These are phyloP conservation scores for Colletotrichum coccodes DNA, from an alignment of 2,329 filamentous ascomycete species.

Conservation along the genomic window DNA sequence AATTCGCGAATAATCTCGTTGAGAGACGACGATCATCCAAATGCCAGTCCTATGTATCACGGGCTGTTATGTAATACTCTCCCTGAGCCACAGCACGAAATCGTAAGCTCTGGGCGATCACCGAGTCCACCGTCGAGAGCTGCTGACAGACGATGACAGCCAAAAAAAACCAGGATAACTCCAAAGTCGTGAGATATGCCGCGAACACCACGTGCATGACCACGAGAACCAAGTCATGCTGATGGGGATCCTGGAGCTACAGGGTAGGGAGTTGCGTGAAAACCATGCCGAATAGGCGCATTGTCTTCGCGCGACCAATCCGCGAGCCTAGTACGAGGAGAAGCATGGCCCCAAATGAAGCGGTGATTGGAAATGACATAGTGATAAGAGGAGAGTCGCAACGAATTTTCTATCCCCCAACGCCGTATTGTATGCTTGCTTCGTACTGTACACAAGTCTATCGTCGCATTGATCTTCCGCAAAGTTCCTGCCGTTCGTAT, in stretches of 20 bases:
- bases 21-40: no score
- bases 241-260: not conserved
- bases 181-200: no score
- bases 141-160: no score
- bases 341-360: not conserved
- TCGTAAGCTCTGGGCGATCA: not conserved
- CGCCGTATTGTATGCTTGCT: slow-evolving; percentile 31
- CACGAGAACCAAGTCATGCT: not conserved
- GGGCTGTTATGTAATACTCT: no score
- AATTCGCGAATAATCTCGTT: no score
- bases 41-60: no score
- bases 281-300: not conserved
- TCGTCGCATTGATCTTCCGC: slow-evolving; percentile 19
- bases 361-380: not conserved
- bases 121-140: no score
- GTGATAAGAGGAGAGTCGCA: slow-evolving; percentile 16
- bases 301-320: not conserved
- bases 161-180: no score
- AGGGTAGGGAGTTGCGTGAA: no score
- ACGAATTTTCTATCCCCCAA: slow-evolving; percentile 31
- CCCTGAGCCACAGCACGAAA: no score
- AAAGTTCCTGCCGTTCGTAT: not conserved
- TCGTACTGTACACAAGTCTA: slow-evolving; percentile 31
- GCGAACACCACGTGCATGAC: not conserved
- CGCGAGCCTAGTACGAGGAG: no score